phyloP scores from a whole-genome alignment of 768 basidiomycete species.

The Mycena amicta region DNA sequence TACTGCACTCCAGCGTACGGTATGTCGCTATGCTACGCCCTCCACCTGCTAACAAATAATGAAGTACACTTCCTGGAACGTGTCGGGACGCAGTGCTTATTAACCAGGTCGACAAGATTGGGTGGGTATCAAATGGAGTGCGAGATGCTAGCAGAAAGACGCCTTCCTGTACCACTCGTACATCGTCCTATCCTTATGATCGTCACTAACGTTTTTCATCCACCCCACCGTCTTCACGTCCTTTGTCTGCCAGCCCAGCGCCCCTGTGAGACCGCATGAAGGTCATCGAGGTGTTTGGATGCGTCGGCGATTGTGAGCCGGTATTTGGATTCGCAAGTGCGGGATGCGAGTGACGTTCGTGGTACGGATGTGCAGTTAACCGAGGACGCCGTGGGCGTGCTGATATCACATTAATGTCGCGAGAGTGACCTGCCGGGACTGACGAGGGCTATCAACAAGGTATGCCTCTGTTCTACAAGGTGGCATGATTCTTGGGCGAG shows the following conservation, averaged over 20 bases:
- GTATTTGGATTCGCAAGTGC: slow-evolving; percentile 92
- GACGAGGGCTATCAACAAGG: slow-evolving; percentile 99
- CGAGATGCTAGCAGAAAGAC: slow-evolving; percentile 95
- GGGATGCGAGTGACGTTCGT: slow-evolving; percentile 85
- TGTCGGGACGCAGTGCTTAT: slow-evolving; percentile 89
- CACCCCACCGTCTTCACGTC: slow-evolving; percentile 96
- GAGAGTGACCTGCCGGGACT: slow-evolving; percentile 96
- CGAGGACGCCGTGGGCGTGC: slow-evolving; percentile 72
- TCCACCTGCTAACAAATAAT: too few species aligned
- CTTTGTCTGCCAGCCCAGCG: slow-evolving; percentile 92
- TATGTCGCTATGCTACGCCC: too few species aligned
- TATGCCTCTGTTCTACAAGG: slow-evolving; percentile 29
- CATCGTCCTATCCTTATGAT: slow-evolving; percentile 35
- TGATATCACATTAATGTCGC: slow-evolving; percentile 97
- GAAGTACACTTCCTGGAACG: slow-evolving; percentile 92
- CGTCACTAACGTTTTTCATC: slow-evolving; percentile 61
- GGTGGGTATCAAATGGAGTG: slow-evolving; percentile 87
- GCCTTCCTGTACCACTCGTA: slow-evolving; percentile 95
- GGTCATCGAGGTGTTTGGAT: slow-evolving; percentile 91
- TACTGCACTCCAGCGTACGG: too few species aligned
- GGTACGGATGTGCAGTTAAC: slow-evolving; percentile 82
- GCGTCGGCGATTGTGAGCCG: slow-evolving; percentile 87
- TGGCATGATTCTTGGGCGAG: not conserved
- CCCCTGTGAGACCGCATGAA: slow-evolving; percentile 96
- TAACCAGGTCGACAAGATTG: slow-evolving; percentile 96